Percentiles rank a stretch among this genome's conserved stretches.
Evolutionary conservation across 345 rosid genomes (phyloP).

Genomic region (Arabis alpina): DNA sequence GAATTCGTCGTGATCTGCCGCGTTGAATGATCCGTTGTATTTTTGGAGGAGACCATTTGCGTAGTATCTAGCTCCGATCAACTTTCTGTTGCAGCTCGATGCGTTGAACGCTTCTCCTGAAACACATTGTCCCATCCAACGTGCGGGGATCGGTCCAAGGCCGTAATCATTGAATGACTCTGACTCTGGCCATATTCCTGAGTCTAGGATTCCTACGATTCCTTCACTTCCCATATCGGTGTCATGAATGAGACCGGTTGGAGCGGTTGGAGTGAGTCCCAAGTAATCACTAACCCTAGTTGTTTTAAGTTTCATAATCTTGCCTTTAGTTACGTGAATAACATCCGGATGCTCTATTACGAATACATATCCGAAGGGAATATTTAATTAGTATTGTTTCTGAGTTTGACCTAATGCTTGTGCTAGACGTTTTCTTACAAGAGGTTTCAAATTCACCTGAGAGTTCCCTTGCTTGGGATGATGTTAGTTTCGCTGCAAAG

Average conservation of each 20-base stretch:
- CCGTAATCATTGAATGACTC: conserved; percentile 50
- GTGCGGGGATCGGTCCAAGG: conserved; percentile 53
- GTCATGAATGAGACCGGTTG: conserved; percentile 48
- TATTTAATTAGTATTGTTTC: neutral
- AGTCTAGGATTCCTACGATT: conserved; percentile 65
- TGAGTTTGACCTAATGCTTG: conserved; percentile 19
- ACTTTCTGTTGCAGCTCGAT: conserved; percentile 48
- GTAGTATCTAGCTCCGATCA: conserved; percentile 62
- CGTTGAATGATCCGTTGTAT: conserved; percentile 27
- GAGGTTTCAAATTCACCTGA: conserved; percentile 43
- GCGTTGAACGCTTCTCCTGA: conserved; percentile 48
- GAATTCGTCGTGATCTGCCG: conserved; percentile 26
- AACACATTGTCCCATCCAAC: conserved; percentile 58
- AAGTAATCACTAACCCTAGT: conserved; percentile 70
- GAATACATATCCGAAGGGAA: neutral
- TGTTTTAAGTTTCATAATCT: conserved; percentile 58
- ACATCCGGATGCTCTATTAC: conserved; percentile 59
- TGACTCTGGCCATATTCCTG: conserved; percentile 59
- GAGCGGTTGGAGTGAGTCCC: conserved; percentile 54
- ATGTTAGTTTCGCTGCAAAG: conserved; percentile 71
- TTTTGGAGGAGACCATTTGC: conserved; percentile 32
- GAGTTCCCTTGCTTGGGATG: conserved; percentile 59
- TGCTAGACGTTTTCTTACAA: neutral
- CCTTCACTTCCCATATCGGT: conserved; percentile 71
- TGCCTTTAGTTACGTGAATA: conserved; percentile 59